Conservation (phyloP, 768 basidiomycete genomes). For the Gyrodon lividus region DNA sequence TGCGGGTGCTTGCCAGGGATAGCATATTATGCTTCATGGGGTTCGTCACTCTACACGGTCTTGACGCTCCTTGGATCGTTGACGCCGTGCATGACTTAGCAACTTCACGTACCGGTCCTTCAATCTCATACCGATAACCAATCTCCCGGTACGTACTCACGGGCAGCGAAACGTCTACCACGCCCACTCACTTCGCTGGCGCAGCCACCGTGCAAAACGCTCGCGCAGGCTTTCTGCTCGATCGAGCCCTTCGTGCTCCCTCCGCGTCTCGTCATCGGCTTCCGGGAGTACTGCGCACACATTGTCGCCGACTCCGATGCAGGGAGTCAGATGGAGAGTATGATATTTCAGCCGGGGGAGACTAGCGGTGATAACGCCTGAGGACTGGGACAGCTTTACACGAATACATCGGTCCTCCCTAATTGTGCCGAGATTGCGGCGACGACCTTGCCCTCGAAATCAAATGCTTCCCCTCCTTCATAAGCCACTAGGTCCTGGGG, state of each 20-base stretch:
- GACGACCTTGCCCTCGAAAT: slow-evolving; percentile 39
- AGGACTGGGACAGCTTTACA: slow-evolving; percentile 4
- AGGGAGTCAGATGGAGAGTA: slow-evolving; percentile 2
- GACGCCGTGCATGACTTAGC: neutral
- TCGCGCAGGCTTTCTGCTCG: neutral
- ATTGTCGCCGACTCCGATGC: slow-evolving; percentile 1
- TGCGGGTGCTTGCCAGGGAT: slow-evolving; percentile 6
- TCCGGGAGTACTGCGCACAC: slow-evolving; percentile 4
- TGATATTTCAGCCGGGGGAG: slow-evolving; percentile 3
- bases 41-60: neutral
- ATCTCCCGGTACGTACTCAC: neutral
- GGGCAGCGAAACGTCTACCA: neutral
- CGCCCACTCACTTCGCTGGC: neutral
- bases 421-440: slow-evolving; percentile 35
- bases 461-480: slow-evolving; percentile 35
- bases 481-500: slow-evolving; percentile 41
- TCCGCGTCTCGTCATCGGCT: slow-evolving; percentile 9
- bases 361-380: neutral
- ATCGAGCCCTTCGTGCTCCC: slow-evolving; percentile 8
- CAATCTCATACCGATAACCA: neutral
- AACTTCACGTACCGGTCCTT: neutral
- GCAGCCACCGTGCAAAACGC: neutral
- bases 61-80: neutral
- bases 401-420: slow-evolving; percentile 19
- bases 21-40: slow-evolving; percentile 5